Conservation (phyloP, 768 basidiomycete species). For the Termitomyces sp. region DNA sequence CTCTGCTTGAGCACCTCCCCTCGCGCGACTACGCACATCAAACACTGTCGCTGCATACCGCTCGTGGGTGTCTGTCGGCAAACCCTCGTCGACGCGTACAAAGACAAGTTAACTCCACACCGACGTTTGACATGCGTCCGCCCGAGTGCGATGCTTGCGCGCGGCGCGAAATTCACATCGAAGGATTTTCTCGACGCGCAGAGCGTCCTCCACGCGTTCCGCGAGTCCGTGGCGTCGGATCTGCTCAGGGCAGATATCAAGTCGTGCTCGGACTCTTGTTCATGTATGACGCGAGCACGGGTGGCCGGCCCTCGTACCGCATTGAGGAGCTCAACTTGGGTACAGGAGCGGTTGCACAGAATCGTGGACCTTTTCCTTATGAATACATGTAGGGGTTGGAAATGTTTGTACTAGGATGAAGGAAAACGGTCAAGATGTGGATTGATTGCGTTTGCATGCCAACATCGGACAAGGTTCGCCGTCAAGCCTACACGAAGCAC, state of each 20-base stretch:
- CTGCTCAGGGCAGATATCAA: conserved; percentile 2
- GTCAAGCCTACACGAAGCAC: too few relatives aligned
- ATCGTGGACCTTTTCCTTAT: too few relatives aligned
- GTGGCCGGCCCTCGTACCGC: too few relatives aligned
- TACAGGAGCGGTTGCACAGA: background rate
- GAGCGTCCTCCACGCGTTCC: conserved; percentile 20
- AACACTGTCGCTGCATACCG: conserved; percentile 31
- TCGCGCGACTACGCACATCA: conserved; percentile 19
- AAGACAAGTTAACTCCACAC: conserved; percentile 16
- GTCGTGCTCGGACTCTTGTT: too few relatives aligned
- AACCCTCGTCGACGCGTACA: conserved; percentile 24
- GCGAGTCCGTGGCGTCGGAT: conserved; percentile 17
- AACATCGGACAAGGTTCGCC: too few relatives aligned
- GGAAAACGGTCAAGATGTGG: too few relatives aligned
- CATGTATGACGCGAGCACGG: too few relatives aligned
- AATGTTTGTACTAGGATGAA: too few relatives aligned
- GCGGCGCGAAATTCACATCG: conserved; percentile 19
- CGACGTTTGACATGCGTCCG: conserved; percentile 25
- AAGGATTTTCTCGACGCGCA: conserved; percentile 24
- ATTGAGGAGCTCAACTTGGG: conserved; percentile 18
- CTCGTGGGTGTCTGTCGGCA: conserved; percentile 28
- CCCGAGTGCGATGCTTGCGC: conserved; percentile 25
- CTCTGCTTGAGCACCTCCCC: too few relatives aligned
- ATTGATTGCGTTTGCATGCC: too few relatives aligned
- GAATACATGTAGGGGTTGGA: too few relatives aligned